Evolutionary conservation across 2,329 filamentous ascomycete genomes (phyloP).

Genomic region (Cladorrhinum sp.): DNA sequence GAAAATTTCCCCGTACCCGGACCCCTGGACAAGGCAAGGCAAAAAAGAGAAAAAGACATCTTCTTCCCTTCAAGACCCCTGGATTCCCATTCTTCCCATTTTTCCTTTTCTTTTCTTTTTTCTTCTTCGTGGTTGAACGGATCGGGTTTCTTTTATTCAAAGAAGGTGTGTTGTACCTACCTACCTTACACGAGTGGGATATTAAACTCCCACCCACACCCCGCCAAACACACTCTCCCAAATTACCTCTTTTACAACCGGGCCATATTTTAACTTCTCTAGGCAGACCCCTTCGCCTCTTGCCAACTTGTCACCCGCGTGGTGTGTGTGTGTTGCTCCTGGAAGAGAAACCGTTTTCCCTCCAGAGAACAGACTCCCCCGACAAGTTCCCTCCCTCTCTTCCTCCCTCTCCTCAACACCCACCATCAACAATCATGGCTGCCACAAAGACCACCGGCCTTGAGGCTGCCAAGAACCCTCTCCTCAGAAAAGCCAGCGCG

Average conservation of each 20-base stretch:
- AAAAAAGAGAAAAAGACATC: conserved; percentile 10
- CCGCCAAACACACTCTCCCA: neutral
- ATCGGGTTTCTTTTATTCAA: conserved; percentile 4
- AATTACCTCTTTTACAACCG: neutral
- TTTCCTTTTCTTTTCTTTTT: conserved; percentile 5
- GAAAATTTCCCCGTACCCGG: conserved; percentile 21
- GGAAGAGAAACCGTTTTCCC: conserved; percentile 5
- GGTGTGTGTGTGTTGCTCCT: conserved; percentile 1
- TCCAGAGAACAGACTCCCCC: neutral
- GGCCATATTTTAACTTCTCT: neutral
- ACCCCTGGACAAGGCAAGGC: conserved; percentile 8
- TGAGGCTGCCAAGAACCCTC: conserved; percentile 42
- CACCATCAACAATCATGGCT: conserved; percentile 40
- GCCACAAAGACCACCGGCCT: conserved; percentile 41
- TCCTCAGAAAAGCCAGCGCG: conserved; percentile 46
- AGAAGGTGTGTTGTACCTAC: conserved; percentile 12
- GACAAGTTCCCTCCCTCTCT: conserved; percentile 5
- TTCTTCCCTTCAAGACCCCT: conserved; percentile 9
- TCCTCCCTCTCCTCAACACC: conserved; percentile 4
- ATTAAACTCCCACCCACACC: neutral
- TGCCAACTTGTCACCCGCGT: neutral
- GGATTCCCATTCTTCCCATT: conserved; percentile 2
- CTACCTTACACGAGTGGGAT: neutral
- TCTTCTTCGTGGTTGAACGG: conserved; percentile 11
- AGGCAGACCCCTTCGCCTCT: conserved; percentile 1